Evolutionary conservation across 108 stramenopile genomes (phyloP).

Genomic region (Skeletonema potamos): DNA sequence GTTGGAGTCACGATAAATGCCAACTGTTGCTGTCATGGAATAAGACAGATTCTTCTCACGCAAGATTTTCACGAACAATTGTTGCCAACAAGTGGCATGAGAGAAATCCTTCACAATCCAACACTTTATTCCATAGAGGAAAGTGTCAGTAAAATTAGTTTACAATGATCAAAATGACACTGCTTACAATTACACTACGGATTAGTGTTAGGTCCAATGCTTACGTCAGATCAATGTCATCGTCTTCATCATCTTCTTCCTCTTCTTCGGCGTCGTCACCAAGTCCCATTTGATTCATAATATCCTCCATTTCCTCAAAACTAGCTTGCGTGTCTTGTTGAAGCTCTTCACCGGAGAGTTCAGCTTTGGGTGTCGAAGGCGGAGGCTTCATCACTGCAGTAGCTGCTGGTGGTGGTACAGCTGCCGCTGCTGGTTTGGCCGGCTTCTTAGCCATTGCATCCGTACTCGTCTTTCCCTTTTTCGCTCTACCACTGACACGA

Average conservation of each 20-base stretch:
- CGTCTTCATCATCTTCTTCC: slow-evolving; percentile 47
- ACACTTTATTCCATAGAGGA: background rate
- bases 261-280: slow-evolving; percentile 45
- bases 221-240: slow-evolving; percentile 50
- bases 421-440: slow-evolving; percentile 20
- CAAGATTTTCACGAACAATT: background rate
- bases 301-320: slow-evolving; percentile 56
- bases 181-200: background rate
- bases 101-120: background rate
- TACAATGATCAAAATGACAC: background rate
- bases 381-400: background rate
- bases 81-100: background rate
- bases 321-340: slow-evolving; percentile 27
- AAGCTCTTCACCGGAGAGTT: slow-evolving; percentile 20
- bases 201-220: background rate
- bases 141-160: background rate
- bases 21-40: background rate
- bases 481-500: slow-evolving; percentile 71
- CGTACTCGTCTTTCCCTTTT: slow-evolving; percentile 17
- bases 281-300: slow-evolving; percentile 49
- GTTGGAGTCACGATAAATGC: background rate
- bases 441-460: slow-evolving; percentile 46
- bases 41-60: background rate
- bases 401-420: background rate
- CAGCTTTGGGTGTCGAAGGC: background rate